Conservation (phyloP, 2,329 filamentous ascomycete genomes). For the Hypoxylon sp. region DNA sequence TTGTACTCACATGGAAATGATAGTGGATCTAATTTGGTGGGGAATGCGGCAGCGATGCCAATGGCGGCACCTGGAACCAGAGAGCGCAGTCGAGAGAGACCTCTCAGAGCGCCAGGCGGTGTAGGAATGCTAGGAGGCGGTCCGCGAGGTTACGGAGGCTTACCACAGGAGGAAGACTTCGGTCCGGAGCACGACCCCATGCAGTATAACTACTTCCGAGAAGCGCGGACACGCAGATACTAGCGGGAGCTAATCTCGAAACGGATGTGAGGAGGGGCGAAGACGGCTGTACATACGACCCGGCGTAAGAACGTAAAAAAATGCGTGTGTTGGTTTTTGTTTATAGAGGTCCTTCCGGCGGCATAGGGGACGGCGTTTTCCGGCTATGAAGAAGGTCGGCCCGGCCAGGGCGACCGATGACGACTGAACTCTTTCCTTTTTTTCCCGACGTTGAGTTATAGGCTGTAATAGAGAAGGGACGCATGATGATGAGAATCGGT, state of each 20-base stretch:
- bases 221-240: conserved; percentile 41
- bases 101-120: conserved; percentile 48
- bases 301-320: conserved; percentile 33
- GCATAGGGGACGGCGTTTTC: conserved; percentile 34
- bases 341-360: conserved; percentile 31
- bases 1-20: conserved; percentile 68
- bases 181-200: conserved; percentile 60
- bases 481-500: conserved; percentile 38
- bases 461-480: conserved; percentile 36
- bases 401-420: conserved; percentile 29
- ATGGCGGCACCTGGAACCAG: conserved; percentile 56
- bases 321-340: conserved; percentile 14
- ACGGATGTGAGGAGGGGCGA: neutral
- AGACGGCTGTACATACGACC: conserved; percentile 35
- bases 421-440: conserved; percentile 11
- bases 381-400: conserved; percentile 30
- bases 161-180: conserved; percentile 68
- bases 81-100: conserved; percentile 55
- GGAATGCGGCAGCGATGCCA: conserved; percentile 68
- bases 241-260: conserved; percentile 14
- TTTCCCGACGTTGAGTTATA: conserved; percentile 18
- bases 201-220: conserved; percentile 72
- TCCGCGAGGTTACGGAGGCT: conserved; percentile 71
- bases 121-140: conserved; percentile 71
- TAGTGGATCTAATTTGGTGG: conserved; percentile 68